A percentile compares a stretch with the other conserved stretches of the same genome.
Conservation (phyloP, 2,329 filamentous ascomycete species). For the Ilyonectria sp. region DNA sequence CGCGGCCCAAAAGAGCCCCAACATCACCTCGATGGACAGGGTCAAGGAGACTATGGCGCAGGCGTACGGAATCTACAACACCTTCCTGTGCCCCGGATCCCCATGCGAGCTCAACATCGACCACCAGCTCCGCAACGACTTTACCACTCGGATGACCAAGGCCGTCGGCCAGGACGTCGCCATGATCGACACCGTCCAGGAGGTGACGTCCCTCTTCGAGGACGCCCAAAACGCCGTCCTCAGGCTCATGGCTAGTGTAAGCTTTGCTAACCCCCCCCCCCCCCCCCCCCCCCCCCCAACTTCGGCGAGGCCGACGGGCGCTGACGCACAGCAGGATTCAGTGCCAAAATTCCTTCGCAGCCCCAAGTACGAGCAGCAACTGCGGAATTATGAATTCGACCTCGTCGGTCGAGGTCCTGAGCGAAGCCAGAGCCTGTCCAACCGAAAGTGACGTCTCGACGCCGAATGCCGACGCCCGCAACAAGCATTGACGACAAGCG, state of each 20-base stretch:
- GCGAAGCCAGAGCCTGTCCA: too few relatives aligned
- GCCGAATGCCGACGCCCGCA: too few relatives aligned
- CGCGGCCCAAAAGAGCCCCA: conserved; percentile 72
- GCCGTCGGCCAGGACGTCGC: conserved; percentile 93
- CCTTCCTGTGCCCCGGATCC: conserved; percentile 65
- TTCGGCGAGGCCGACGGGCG: too few relatives aligned
- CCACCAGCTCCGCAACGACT: conserved; percentile 91
- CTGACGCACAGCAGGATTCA: too few relatives aligned
- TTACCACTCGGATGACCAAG: conserved; percentile 97
- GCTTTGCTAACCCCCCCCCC: conserved; percentile 57
- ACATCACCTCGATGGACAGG: conserved; percentile 75
- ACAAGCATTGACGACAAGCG: too few relatives aligned
- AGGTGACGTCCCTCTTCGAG: conserved; percentile 92
- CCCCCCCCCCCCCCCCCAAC: too few relatives aligned
- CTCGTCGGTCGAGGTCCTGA: too few relatives aligned
- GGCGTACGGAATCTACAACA: conserved; percentile 96
- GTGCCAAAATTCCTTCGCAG: too few relatives aligned
- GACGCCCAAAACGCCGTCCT: conserved; percentile 96
- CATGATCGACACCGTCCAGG: conserved; percentile 92
- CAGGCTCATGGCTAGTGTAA: conserved; percentile 98
- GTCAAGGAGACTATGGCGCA: conserved; percentile 94
- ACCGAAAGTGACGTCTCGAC: too few relatives aligned
- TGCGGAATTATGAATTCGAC: too few relatives aligned
- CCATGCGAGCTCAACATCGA: conserved; percentile 99
- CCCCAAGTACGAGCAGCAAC: too few relatives aligned